Percentiles rank a stretch among this genome's conserved stretches.
These are phyloP conservation scores for Talaromyces stipitatus DNA, from an alignment of 495 filamentous ascomycete genomes.

Conservation along the genomic window DNA sequence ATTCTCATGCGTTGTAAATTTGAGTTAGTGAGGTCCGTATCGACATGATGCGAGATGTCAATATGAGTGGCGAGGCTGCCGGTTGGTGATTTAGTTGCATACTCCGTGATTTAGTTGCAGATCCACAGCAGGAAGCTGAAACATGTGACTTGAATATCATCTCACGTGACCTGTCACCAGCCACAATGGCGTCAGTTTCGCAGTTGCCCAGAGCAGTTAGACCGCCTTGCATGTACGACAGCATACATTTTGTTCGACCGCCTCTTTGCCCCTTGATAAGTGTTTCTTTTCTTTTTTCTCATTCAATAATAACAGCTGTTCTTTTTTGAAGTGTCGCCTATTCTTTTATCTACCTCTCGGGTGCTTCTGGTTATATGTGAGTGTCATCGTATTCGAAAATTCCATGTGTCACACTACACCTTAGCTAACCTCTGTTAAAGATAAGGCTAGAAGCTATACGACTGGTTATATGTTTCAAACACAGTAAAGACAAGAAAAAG, in stretches of 20 bases:
- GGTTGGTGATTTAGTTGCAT: neutral
- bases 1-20: slow-evolving; percentile 23
- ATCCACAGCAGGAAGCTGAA: neutral
- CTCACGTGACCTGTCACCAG: neutral
- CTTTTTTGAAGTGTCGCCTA: neutral
- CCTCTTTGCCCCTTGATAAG: neutral
- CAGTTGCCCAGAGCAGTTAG: neutral
- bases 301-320: neutral
- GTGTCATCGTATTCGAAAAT: neutral
- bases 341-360: neutral
- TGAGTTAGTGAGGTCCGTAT: neutral
- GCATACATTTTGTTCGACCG: neutral
- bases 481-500: neutral
- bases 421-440: neutral
- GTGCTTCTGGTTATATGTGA: neutral
- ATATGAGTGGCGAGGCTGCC: neutral
- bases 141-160: neutral
- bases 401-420: neutral
- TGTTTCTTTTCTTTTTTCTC: neutral
- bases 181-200: neutral
- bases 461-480: neutral
- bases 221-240: neutral
- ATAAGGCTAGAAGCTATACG: neutral
- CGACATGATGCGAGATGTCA: slow-evolving; percentile 1
- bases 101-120: neutral